Evolutionary conservation across 1,139 yeast genomes (phyloP).

Genomic region (Candida pseudoviswanathii): DNA sequence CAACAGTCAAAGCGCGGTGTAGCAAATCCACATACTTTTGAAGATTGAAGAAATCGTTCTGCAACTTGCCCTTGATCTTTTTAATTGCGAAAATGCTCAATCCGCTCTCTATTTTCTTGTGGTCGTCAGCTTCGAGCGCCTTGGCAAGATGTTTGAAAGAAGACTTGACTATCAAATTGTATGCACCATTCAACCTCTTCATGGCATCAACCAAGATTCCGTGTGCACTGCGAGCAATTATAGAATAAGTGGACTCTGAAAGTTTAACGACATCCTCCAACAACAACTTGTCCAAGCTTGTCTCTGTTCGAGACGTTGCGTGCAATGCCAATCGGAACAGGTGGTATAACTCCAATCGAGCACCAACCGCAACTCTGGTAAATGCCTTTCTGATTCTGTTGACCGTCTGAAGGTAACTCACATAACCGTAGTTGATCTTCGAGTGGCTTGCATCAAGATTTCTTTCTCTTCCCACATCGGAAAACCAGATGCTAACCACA

Average conservation of each 20-base stretch:
- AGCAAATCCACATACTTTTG: conserved; percentile 50
- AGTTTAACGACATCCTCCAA: conserved; percentile 70
- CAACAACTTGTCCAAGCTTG: conserved; percentile 64
- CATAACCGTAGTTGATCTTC: conserved; percentile 37
- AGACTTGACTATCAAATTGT: conserved; percentile 49
- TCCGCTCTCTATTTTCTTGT: conserved; percentile 67
- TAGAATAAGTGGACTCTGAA: conserved; percentile 72
- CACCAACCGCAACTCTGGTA: conserved; percentile 77
- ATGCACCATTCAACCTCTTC: conserved; percentile 74
- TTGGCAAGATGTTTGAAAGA: conserved; percentile 52
- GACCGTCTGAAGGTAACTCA: conserved; percentile 40
- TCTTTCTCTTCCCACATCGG: conserved; percentile 80
- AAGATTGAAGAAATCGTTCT: conserved; percentile 59
- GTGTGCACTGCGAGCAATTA: conserved; percentile 73
- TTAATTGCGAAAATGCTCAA: conserved; percentile 56
- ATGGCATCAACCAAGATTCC: conserved; percentile 68
- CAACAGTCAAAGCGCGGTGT: conserved; percentile 59
- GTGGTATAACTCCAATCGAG: conserved; percentile 78
- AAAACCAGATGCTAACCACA: conserved; percentile 77
- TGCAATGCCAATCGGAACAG: conserved; percentile 73
- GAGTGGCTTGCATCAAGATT: conserved; percentile 58
- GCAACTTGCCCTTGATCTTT: conserved; percentile 55
- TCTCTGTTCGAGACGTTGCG: conserved; percentile 73
- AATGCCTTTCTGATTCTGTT: conserved; percentile 64
- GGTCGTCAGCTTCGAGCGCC: conserved; percentile 57